These are phyloP conservation scores for Acanthamoeba sp. DNA, from an alignment of 208 protist genomes.

Conservation along the genomic window DNA sequence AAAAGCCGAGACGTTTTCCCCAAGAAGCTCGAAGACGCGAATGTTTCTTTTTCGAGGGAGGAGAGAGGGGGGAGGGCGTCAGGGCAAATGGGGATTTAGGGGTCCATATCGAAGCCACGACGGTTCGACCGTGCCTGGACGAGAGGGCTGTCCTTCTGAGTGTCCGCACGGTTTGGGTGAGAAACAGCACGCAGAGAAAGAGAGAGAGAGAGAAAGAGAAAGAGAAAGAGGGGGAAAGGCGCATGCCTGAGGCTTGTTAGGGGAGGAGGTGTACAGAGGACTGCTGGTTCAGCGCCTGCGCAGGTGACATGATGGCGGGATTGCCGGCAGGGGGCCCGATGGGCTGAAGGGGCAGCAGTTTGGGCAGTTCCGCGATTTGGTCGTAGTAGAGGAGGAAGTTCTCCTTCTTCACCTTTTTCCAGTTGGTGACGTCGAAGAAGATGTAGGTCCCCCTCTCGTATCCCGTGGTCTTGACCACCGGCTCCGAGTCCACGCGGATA, in stretches of 20 bases:
- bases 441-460: slow-evolving; percentile 87
- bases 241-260: not conserved
- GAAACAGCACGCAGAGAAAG: too few species aligned
- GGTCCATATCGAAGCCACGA: not conserved
- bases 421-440: slow-evolving; percentile 89
- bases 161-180: too few species aligned
- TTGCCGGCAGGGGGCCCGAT: not conserved
- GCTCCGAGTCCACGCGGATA: slow-evolving; percentile 80
- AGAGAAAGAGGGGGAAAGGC: too few species aligned
- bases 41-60: too few species aligned
- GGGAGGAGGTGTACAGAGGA: not conserved
- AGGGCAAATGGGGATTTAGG: too few species aligned
- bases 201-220: too few species aligned
- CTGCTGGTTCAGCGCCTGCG: not conserved
- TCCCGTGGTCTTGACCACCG: slow-evolving; percentile 77
- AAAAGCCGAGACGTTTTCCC: too few species aligned
- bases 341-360: not conserved
- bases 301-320: not conserved
- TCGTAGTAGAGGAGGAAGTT: slow-evolving; percentile 87
- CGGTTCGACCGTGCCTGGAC: not conserved
- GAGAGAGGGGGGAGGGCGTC: too few species aligned
- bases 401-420: slow-evolving; percentile 86
- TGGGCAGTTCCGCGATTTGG: slow-evolving; percentile 76
- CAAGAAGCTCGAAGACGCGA: not conserved
- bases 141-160: not conserved